Conservation (phyloP, 2,329 filamentous ascomycete genomes). For the Pseudocercospora fijiensis region DNA sequence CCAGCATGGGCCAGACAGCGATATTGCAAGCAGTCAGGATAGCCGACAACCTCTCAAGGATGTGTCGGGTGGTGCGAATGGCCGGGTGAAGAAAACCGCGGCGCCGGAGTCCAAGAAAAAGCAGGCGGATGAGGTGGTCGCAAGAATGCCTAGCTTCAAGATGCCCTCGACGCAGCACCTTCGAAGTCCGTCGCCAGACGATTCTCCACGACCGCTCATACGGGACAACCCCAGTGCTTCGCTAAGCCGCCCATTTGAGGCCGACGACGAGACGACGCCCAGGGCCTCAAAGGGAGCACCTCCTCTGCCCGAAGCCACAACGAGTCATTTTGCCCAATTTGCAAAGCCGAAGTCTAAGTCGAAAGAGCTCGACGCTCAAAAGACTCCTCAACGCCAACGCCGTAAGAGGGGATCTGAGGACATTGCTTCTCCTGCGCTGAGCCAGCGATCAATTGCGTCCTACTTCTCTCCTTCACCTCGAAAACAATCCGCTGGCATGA, state of each 20-base stretch:
- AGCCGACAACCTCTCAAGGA: constrained; percentile 16
- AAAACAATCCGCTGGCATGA: constrained; percentile 14
- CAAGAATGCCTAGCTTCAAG: constrained; percentile 13
- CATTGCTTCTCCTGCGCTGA: constrained; percentile 27
- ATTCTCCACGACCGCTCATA: background rate
- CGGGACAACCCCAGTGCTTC: background rate
- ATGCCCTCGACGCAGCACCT: constrained; percentile 15
- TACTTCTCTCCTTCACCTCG: constrained; percentile 34
- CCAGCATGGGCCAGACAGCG: constrained; percentile 11
- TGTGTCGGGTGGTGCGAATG: constrained; percentile 14
- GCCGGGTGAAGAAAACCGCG: constrained; percentile 1
- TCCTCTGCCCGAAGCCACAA: background rate
- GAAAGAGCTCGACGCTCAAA: constrained; percentile 13
- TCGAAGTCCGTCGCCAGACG: background rate
- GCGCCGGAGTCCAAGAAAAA: background rate
- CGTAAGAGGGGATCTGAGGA: constrained; percentile 34
- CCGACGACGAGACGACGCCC: constrained; percentile 21
- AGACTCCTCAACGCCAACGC: constrained; percentile 28
- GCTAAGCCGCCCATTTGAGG: background rate
- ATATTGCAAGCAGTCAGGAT: constrained; percentile 8
- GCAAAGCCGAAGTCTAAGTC: constrained; percentile 1
- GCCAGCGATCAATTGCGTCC: constrained; percentile 30
- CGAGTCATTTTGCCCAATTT: constrained; percentile 2
- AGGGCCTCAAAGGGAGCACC: constrained; percentile 7
- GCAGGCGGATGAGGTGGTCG: background rate